A percentile compares a stretch with the other conserved stretches of the same genome.
phyloP scores from a whole-genome alignment of 257 asterid genomes.

The Nicotiana benthamiana region DNA sequence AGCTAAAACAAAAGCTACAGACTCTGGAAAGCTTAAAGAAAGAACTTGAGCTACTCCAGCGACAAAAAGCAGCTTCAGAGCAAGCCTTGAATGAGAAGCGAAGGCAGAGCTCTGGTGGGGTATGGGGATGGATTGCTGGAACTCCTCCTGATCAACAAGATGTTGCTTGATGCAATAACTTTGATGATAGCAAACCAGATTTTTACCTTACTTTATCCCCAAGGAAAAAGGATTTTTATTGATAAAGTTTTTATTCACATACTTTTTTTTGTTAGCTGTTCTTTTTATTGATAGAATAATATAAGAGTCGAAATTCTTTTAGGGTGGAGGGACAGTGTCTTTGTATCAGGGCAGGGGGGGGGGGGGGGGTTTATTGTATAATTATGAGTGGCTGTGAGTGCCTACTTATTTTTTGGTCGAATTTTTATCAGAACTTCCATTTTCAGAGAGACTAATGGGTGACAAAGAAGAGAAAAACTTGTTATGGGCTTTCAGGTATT shows the following conservation, averaged over 20 bases:
- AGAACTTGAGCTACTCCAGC: constrained; percentile 87
- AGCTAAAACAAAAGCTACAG: constrained; percentile 87
- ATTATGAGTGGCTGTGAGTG: constrained; percentile 3
- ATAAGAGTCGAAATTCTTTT: constrained; percentile 13
- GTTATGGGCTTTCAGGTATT: not conserved
- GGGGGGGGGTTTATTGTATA: constrained; percentile 12
- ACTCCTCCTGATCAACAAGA: constrained; percentile 45
- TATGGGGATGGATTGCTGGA: constrained; percentile 99
- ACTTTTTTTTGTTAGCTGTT: not conserved
- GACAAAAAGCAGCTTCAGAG: constrained; percentile 96
- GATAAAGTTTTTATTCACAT: constrained; percentile 5
- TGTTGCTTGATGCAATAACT: constrained; percentile 24
- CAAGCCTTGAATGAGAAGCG: constrained; percentile 63
- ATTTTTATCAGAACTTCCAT: not conserved
- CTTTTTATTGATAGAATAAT: constrained; percentile 33
- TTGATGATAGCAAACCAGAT: constrained; percentile 4
- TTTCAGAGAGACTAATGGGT: not conserved
- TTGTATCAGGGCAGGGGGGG: constrained; percentile 2
- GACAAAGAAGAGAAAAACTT: not conserved
- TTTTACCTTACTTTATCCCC: not conserved
- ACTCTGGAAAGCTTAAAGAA: constrained; percentile 68
- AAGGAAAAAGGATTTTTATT: not conserved
- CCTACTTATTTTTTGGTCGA: constrained; percentile 4
- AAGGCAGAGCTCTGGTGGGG: constrained; percentile 73
- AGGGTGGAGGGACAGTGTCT: constrained; percentile 11